phyloP scores from a whole-genome alignment of 192 early-diverging fungal species.

The Coemansia sp. region DNA sequence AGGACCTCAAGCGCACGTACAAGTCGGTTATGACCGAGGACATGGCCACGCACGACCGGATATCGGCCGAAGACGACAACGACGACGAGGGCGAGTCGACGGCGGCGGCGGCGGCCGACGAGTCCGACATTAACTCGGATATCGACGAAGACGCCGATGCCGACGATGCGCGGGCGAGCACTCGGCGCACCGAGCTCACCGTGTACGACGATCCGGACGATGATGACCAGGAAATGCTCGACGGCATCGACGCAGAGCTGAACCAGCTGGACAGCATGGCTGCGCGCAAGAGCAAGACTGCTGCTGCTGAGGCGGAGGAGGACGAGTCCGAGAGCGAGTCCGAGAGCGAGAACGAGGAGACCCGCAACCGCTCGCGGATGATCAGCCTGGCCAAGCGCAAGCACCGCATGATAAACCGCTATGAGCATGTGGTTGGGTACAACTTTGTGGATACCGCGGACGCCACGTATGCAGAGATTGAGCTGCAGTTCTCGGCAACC shows the following conservation, averaged over 20 bases:
- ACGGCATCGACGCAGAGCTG: conserved; percentile 47
- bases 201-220: conserved; percentile 83
- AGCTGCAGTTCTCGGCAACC: conserved; percentile 80
- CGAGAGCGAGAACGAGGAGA: conserved; percentile 46
- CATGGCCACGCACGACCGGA: conserved; percentile 14
- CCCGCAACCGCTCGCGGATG: conserved; percentile 36
- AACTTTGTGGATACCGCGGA: conserved; percentile 34
- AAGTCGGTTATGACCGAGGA: conserved; percentile 47
- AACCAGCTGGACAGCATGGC: conserved; percentile 34
- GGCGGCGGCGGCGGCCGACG: conserved; percentile 20
- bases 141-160: conserved; percentile 68
- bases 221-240: conserved; percentile 65
- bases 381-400: conserved; percentile 21
- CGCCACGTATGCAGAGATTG: conserved; percentile 44
- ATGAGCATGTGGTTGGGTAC: conserved; percentile 65
- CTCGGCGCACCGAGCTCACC: conserved; percentile 61
- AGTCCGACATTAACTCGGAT: conserved; percentile 35
- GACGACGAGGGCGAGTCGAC: conserved; percentile 23
- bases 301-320: too few relatives aligned
- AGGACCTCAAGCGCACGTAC: conserved; percentile 68
- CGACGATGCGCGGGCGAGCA: conserved; percentile 58
- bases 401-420: conserved; percentile 52
- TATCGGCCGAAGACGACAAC: conserved; percentile 14
- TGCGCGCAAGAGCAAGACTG: neutral
- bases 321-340: conserved; percentile 25